These are phyloP conservation scores for Sporothrix variecibatus DNA, from an alignment of 2,329 filamentous ascomycete species.

Conservation along the genomic window DNA sequence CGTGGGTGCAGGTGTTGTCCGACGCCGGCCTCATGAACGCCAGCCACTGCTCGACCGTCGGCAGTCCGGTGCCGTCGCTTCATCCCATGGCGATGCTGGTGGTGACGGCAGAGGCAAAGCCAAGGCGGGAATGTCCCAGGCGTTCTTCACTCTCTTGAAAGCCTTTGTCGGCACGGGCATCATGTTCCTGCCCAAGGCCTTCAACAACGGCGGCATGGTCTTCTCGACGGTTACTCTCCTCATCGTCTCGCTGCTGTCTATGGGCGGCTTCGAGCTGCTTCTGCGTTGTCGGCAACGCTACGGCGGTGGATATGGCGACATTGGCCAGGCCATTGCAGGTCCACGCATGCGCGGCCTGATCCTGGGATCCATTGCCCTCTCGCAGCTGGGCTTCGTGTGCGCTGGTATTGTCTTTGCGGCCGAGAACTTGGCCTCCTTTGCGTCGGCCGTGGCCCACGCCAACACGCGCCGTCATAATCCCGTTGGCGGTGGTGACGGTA, in stretches of 20 bases:
- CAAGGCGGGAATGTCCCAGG: conserved; percentile 62
- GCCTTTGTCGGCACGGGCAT: conserved; percentile 80
- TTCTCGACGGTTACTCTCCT: conserved; percentile 72
- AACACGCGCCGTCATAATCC: neutral
- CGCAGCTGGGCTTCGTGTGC: conserved; percentile 77
- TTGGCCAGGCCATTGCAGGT: conserved; percentile 67
- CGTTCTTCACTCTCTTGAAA: conserved; percentile 77
- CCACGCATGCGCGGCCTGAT: conserved; percentile 65
- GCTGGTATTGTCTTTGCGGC: conserved; percentile 76
- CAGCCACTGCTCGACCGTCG: conserved; percentile 23
- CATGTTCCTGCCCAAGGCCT: conserved; percentile 79
- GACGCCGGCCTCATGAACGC: conserved; percentile 16
- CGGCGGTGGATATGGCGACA: conserved; percentile 74
- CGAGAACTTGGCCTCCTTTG: conserved; percentile 70
- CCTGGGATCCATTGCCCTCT: conserved; percentile 69
- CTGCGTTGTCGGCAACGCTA: conserved; percentile 65
- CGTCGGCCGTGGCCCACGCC: conserved; percentile 57
- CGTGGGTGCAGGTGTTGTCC: conserved; percentile 24
- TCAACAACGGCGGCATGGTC: conserved; percentile 74
- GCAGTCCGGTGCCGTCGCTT: neutral
- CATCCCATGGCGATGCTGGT: neutral
- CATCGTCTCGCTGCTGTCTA: conserved; percentile 65
- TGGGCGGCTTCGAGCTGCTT: conserved; percentile 70
- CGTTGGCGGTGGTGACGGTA: neutral
- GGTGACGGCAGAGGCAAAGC: conserved; percentile 43